These are phyloP conservation scores for Ruellia speciosa DNA, from an alignment of 305 asterid species.

Conservation along the genomic window DNA sequence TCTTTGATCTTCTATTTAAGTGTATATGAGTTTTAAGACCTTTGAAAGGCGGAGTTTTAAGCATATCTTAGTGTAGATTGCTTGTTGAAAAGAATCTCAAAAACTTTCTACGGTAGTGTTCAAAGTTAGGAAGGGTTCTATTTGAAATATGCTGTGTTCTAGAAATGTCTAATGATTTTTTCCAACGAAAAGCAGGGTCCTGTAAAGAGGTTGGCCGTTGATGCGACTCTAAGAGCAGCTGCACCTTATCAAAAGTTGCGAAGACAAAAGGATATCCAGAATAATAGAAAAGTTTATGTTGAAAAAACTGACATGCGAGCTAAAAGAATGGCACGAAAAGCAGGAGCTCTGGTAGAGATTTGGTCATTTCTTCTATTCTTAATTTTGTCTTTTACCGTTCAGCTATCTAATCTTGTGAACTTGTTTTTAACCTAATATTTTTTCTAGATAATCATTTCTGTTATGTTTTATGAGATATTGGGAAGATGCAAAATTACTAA, in stretches of 20 bases:
- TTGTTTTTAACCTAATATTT: neutral
- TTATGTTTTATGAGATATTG: neutral
- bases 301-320: conserved; percentile 98
- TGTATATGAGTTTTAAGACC: conserved; percentile 9
- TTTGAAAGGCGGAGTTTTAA: neutral
- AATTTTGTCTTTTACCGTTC: conserved; percentile 14
- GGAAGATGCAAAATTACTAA: neutral
- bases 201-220: conserved; percentile 94
- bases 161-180: conserved; percentile 24
- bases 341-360: conserved; percentile 91
- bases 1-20: conserved; percentile 3
- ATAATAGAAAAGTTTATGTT: conserved; percentile 69
- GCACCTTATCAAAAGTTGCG: conserved; percentile 98
- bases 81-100: neutral
- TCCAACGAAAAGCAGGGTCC: conserved; percentile 64
- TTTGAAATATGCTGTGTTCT: conserved; percentile 8
- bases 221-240: conserved; percentile 99
- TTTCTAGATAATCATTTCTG: too few relatives aligned
- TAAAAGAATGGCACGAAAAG: conserved; percentile 98
- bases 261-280: conserved; percentile 71
- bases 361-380: conserved; percentile 11
- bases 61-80: neutral
- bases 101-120: neutral
- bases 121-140: neutral
- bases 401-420: neutral